Conservation (phyloP, 139 green algal species). For the Parachlorella kessleri region DNA sequence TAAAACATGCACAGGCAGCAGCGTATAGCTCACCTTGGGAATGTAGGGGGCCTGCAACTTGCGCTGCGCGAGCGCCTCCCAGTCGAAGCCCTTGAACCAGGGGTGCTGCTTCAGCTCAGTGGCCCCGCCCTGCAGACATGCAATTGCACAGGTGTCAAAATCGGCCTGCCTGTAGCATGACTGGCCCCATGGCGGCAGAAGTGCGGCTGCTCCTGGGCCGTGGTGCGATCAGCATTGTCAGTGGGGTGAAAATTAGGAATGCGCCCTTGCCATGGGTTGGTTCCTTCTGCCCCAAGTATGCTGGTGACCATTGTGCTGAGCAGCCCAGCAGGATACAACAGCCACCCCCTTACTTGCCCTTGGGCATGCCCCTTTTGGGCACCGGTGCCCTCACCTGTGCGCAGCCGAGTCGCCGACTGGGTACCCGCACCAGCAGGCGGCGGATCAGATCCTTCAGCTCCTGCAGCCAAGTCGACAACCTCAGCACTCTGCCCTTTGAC, state of each 20-base stretch:
- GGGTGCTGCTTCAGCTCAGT: slow-evolving; percentile 82
- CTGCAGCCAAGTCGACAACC: slow-evolving; percentile 40
- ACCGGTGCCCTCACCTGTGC: slow-evolving; percentile 56
- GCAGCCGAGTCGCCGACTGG: slow-evolving; percentile 69
- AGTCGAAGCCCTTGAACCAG: slow-evolving; percentile 92
- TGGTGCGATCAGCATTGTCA: background rate
- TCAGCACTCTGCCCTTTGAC: too few relatives aligned
- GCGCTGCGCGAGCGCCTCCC: slow-evolving; percentile 67
- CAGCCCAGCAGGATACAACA: too few relatives aligned
- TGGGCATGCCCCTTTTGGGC: slow-evolving; percentile 51
- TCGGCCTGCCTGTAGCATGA: background rate
- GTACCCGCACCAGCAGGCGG: slow-evolving; percentile 74
- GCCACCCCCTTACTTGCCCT: background rate
- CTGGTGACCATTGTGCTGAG: too few relatives aligned
- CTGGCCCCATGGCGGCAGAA: background rate
- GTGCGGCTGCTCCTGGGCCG: background rate
- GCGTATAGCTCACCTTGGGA: slow-evolving; percentile 50
- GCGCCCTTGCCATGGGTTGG: too few relatives aligned
- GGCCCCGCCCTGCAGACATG: slow-evolving; percentile 59
- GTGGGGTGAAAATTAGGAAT: background rate
- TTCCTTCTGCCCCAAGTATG: too few relatives aligned
- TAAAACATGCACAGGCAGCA: background rate
- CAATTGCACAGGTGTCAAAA: background rate
- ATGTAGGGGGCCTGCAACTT: slow-evolving; percentile 73
- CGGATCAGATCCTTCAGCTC: slow-evolving; percentile 77